A percentile compares a stretch with the other conserved stretches of the same genome.
Evolutionary conservation across 2,329 filamentous ascomycete species (phyloP).

Genomic region (Beauveria brongniartii): DNA sequence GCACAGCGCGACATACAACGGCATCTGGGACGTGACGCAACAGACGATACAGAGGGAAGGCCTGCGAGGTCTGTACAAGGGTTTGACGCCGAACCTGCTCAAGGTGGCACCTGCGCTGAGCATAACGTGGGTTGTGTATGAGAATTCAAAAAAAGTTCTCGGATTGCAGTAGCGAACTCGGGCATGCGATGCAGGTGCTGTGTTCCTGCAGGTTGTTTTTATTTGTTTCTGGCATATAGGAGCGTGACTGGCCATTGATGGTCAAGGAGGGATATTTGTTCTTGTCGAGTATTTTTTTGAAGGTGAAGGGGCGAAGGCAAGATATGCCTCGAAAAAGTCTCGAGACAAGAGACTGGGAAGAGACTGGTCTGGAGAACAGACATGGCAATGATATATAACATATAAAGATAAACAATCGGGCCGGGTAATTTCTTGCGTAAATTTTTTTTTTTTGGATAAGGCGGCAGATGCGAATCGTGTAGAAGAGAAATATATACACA

Average conservation of each 20-base stretch:
- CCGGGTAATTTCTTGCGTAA: background rate
- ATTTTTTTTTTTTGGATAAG: background rate
- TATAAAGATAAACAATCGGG: background rate
- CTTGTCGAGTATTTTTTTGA: background rate
- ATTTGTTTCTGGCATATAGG: constrained; percentile 7
- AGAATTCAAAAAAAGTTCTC: constrained; percentile 74
- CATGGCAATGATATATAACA: background rate
- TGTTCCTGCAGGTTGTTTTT: background rate
- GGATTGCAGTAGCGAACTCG: constrained; percentile 34
- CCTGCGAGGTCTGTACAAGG: constrained; percentile 81
- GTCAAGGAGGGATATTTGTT: background rate
- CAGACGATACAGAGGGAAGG: constrained; percentile 82
- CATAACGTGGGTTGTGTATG: constrained; percentile 90
- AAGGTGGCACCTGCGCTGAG: constrained; percentile 95
- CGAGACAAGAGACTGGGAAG: background rate
- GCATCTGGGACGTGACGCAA: constrained; percentile 79
- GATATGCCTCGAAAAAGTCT: background rate
- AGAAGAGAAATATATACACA: background rate
- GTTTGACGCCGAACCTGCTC: constrained; percentile 85
- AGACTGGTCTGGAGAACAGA: background rate
- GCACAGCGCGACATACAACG: constrained; percentile 82
- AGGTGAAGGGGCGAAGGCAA: background rate
- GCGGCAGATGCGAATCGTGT: background rate
- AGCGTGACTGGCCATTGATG: background rate
- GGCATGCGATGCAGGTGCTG: background rate